Percentiles rank a stretch among this genome's conserved stretches.
Evolutionary conservation across 1,284 basidiomycete species (phyloP).

Genomic region (Ceratobasidium sp.): DNA sequence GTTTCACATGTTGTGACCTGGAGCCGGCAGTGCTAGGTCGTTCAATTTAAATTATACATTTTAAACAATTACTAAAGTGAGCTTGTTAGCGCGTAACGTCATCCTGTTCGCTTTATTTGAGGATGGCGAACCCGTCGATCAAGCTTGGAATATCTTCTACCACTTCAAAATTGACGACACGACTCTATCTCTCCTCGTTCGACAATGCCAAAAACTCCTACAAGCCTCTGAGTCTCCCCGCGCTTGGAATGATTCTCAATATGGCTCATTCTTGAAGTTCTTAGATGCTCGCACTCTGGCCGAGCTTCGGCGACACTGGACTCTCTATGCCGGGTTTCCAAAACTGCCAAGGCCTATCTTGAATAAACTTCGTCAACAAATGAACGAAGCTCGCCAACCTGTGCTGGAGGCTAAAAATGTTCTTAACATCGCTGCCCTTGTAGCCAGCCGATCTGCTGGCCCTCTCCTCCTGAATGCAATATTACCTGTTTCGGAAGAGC

Average conservation of each 20-base stretch:
- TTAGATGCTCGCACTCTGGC: conserved; percentile 2
- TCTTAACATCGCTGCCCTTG: background rate
- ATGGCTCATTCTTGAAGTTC: conserved; percentile 1
- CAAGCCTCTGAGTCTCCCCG: background rate
- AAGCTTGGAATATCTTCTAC: conserved; percentile 31
- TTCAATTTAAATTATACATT: conserved; percentile 56
- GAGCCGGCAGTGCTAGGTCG: background rate
- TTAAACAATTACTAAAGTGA: conserved; percentile 53
- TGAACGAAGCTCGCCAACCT: background rate
- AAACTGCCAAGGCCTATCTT: background rate
- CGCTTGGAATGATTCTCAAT: background rate
- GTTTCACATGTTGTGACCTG: conserved; percentile 71
- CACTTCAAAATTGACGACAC: conserved; percentile 27
- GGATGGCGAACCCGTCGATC: background rate
- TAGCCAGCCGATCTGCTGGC: conserved; percentile 14
- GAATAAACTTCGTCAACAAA: background rate
- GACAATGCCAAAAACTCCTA: conserved; percentile 1
- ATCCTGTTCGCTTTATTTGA: conserved; percentile 18
- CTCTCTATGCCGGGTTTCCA: conserved; percentile 15
- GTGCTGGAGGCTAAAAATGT: background rate
- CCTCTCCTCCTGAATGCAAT: background rate
- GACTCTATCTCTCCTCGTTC: background rate
- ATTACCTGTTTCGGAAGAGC: background rate
- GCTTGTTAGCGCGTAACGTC: conserved; percentile 17
- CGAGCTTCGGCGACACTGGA: conserved; percentile 11